phyloP scores from a whole-genome alignment of 306 rosid species.

The Hippophae gyantsensis region DNA sequence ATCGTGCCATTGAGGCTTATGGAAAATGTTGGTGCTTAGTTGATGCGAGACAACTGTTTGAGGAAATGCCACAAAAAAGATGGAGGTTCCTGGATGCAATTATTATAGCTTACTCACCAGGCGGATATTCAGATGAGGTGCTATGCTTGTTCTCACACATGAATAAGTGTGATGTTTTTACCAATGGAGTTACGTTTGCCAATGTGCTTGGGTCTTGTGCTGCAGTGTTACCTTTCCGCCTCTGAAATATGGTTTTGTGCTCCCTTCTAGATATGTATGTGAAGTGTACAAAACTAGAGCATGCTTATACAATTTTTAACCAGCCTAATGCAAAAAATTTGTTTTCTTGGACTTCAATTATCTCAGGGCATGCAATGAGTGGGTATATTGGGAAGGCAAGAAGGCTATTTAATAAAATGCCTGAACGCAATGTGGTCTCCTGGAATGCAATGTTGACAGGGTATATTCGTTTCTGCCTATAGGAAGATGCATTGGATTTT shows the following conservation, averaged over 20 bases:
- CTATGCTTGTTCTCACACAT: slow-evolving; percentile 28
- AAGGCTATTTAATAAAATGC: slow-evolving; percentile 53
- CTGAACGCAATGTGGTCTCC: slow-evolving; percentile 53
- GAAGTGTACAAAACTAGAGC: slow-evolving; percentile 45
- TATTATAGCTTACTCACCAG: slow-evolving; percentile 36
- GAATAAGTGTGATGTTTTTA: slow-evolving; percentile 28
- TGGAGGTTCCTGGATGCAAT: slow-evolving; percentile 65
- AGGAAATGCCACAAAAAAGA: slow-evolving; percentile 66
- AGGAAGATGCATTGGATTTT: slow-evolving; percentile 47
- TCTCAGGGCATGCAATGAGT: slow-evolving; percentile 49
- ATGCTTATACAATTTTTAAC: slow-evolving; percentile 40
- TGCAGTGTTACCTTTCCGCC: slow-evolving; percentile 25
- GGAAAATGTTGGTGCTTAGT: slow-evolving; percentile 48
- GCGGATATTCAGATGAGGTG: slow-evolving; percentile 25
- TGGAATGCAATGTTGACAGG: slow-evolving; percentile 85
- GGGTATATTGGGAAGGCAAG: slow-evolving; percentile 49
- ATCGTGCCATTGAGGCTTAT: slow-evolving; percentile 56
- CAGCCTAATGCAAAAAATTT: slow-evolving; percentile 42
- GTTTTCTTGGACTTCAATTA: slow-evolving; percentile 63
- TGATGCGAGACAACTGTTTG: slow-evolving; percentile 56
- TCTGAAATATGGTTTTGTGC: slow-evolving; percentile 40
- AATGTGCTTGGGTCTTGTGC: slow-evolving; percentile 50
- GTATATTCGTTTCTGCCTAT: slow-evolving; percentile 30
- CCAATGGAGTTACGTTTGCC: slow-evolving; percentile 44
- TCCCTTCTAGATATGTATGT: slow-evolving; percentile 54